A percentile compares a stretch with the other conserved stretches of the same genome.
phyloP scores from a whole-genome alignment of 306 rosid genomes.

The Arachis stenosperma region DNA sequence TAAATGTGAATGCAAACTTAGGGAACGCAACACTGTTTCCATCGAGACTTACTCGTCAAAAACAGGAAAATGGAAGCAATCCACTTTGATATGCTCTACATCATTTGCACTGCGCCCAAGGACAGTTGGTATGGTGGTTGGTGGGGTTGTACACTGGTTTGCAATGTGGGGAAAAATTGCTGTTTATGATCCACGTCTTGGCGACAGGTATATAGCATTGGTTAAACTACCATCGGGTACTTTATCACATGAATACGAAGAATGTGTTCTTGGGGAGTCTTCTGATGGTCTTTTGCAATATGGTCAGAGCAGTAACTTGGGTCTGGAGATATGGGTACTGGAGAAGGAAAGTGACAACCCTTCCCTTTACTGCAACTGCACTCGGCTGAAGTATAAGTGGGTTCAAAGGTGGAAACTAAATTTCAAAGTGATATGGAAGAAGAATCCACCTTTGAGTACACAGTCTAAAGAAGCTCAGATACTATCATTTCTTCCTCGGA shows the following conservation, averaged over 20 bases:
- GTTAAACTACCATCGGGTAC: conserved; percentile 62
- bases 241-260: conserved; percentile 64
- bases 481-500: conserved; percentile 62
- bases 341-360: conserved; percentile 47
- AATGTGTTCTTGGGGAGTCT: conserved; percentile 72
- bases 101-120: conserved; percentile 63
- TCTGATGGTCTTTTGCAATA: conserved; percentile 73
- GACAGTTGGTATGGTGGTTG: conserved; percentile 65
- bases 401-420: conserved; percentile 49
- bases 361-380: conserved; percentile 38
- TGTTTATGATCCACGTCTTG: conserved; percentile 67
- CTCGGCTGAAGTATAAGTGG: conserved; percentile 52
- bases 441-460: conserved; percentile 48
- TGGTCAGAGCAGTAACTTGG: conserved; percentile 73
- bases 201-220: conserved; percentile 56
- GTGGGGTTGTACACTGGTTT: conserved; percentile 72
- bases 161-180: conserved; percentile 69
- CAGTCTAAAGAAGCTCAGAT: conserved; percentile 63
- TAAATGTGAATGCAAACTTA: conserved; percentile 63
- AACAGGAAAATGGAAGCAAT: conserved; percentile 72
- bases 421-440: conserved; percentile 65
- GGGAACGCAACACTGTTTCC: conserved; percentile 62
- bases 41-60: conserved; percentile 78
- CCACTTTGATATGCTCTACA: conserved; percentile 65
- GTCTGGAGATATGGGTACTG: conserved; percentile 78